A percentile compares a stretch with the other conserved stretches of the same genome.
Evolutionary conservation across 345 rosid genomes (phyloP).

Genomic region (Capsella bursapastoris): DNA sequence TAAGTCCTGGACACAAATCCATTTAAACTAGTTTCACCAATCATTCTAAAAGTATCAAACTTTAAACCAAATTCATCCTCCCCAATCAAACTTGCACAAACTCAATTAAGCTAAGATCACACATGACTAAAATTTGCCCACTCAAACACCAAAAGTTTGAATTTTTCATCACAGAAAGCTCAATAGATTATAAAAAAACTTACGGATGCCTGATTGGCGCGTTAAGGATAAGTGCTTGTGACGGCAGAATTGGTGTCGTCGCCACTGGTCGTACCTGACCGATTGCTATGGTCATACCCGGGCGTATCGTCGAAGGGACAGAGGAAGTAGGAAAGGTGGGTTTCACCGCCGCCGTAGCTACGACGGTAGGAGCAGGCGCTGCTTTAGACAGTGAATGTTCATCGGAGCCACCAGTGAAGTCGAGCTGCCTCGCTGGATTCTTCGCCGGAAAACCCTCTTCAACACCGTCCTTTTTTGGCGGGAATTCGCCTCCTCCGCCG

Average conservation of each 20-base stretch:
- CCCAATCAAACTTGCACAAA: conserved; percentile 8
- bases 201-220: conserved; percentile 62
- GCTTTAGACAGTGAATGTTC: conserved; percentile 56
- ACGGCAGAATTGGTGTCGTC: conserved; percentile 40
- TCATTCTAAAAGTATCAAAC: neutral
- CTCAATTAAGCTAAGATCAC: neutral
- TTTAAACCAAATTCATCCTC: neutral
- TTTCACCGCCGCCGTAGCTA: conserved; percentile 13
- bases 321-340: conserved; percentile 20
- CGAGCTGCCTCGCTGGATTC: conserved; percentile 92
- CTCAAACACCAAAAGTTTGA: conserved; percentile 15
- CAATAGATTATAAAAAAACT: conserved; percentile 44
- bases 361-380: conserved; percentile 19
- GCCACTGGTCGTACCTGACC: conserved; percentile 43
- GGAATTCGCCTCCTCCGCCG: conserved; percentile 67
- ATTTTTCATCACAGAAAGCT: neutral
- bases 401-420: conserved; percentile 67
- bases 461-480: conserved; percentile 64
- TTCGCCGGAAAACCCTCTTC: conserved; percentile 59
- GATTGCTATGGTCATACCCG: conserved; percentile 32
- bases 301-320: conserved; percentile 36
- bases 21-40: conserved; percentile 17
- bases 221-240: conserved; percentile 45
- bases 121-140: neutral
- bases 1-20: conserved; percentile 1